Base-by-base conservation (phyloP, 208 protist species). In the Acanthamoeba triangularis region DNA sequence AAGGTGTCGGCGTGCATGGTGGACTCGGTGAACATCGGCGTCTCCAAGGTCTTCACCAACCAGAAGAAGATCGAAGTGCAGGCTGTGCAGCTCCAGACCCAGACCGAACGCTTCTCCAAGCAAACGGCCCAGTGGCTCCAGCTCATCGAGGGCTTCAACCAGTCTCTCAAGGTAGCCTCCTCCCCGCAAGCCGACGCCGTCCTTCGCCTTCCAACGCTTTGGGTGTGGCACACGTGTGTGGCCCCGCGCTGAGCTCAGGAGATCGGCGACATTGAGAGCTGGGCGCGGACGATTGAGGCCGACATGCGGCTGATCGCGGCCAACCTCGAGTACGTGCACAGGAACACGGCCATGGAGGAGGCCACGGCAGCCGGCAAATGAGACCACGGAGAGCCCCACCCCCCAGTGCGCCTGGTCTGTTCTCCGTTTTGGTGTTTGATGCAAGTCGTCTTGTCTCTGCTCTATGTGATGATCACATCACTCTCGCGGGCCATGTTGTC, bases 21-120 rank as follows among this genome's bases (percentile, higher is more conserved):
- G 74, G 94, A 95, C 61, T 95, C 94, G 14, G 67, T 95, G 41
- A 95, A 95, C 61, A 80, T 95, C n/a, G 94, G 94, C 18, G 94
- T 95, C 10, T 56, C 94, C 16, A 95, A 76, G 37, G 94, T 95
- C 30, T 95, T 95, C 49, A 35, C 94, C 14, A 95, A 95, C 41
- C 94, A 95, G 80, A 95, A 80, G 44, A 74, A 95, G 84, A 90
- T 95, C 35, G 94, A 95, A 47, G 52, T 20, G 33, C 94, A 95
- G 74, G 67, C 63, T 18, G 94, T 88, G 41, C 67, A 74, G 78
- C 78, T 95, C 23, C 94, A 95, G 59, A 92, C 52, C 14, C 78
- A 95, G 63, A 92, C 94, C 30, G 94, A 92, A 37, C 54, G 94
- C 23, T 95, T 91, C 67, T 76, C 78, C 56, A 95, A 95, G 61